Base-by-base conservation (phyloP, 1,284 basidiomycete species). In the Melampsora abietis-canadensis region DNA sequence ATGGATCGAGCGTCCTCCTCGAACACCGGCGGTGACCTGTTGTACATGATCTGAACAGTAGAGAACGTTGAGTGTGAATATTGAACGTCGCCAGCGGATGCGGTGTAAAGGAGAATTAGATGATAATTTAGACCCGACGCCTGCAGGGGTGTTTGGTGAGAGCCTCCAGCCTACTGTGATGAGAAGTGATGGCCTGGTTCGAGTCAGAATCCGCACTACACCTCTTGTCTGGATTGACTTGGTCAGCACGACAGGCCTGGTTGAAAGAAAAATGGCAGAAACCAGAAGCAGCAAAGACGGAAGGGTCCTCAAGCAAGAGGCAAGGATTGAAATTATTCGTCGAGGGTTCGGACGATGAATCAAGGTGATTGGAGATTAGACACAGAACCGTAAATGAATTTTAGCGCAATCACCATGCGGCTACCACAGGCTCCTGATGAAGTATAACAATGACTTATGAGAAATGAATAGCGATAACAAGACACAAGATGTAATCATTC, bases 1-100 rank as follows among this genome's bases (percentile, higher is more conserved):
- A 70, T 63, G 8, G 59, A 61, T 19, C 61, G 68, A 30, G 34
- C 54, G 40, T n/a, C 47, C 27, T 68, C 54, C 31, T 46, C 40
- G 48, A 47, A 66, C 21, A 40, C 51, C 24, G 37, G 12, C 17
- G 34, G 66, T n/a, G 66, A 24, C 14, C 8, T 21, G 47, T n/a
- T 66, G 14, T 47, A 46, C 24, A 51, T 31, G 65, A 66, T 34
- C n/a, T 66, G 65, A 37, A 34, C 66, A 40, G 48, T 15, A 17
- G 2, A n/a, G n/a, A 44, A 46, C 15, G n/a, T 44, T 66, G 17
- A 19, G 12, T 17, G 47, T 4, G 44, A 44, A 14, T 19, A 63
- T 40, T 19, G 46, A 7, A 63, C 4, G 19, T 15, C 14, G 62
- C 40, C 61, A 31, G 37, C 12, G 37, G 21, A 44, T 44, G 2